Evolutionary conservation across 1,139 yeast species (phyloP).

Genomic region (Petasospora fabianii): DNA sequence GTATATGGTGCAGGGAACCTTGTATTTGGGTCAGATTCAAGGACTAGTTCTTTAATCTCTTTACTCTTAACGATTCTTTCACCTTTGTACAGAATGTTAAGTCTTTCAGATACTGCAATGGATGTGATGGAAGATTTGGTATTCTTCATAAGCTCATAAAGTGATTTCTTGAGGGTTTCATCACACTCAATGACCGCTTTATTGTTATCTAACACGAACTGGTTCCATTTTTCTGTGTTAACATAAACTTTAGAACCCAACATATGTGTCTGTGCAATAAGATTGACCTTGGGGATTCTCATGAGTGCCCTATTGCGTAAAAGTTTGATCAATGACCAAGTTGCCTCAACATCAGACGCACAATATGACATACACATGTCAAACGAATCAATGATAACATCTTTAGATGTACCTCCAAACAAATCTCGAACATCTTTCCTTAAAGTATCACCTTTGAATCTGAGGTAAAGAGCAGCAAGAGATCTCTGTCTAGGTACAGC

Average conservation of each 20-base stretch:
- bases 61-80: background rate
- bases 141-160: background rate
- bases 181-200: background rate
- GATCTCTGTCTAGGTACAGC: too few species aligned
- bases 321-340: constrained; percentile 62
- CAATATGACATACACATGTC: constrained; percentile 62
- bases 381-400: too few species aligned
- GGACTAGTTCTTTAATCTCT: too few species aligned
- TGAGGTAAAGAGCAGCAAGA: too few species aligned
- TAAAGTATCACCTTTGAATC: too few species aligned
- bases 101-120: background rate
- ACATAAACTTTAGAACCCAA: constrained; percentile 5
- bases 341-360: constrained; percentile 72
- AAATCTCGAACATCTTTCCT: too few species aligned
- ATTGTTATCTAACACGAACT: background rate
- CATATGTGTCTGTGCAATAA: constrained; percentile 5
- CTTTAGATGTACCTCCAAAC: too few species aligned
- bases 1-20: background rate
- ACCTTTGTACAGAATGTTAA: background rate
- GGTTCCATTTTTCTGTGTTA: constrained; percentile 2
- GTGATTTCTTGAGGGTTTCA: background rate
- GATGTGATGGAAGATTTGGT: background rate
- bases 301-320: too few species aligned
- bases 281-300: constrained; percentile 31
- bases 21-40: background rate